Conservation (phyloP, 306 rosid species). For the Datisca glomerata region DNA sequence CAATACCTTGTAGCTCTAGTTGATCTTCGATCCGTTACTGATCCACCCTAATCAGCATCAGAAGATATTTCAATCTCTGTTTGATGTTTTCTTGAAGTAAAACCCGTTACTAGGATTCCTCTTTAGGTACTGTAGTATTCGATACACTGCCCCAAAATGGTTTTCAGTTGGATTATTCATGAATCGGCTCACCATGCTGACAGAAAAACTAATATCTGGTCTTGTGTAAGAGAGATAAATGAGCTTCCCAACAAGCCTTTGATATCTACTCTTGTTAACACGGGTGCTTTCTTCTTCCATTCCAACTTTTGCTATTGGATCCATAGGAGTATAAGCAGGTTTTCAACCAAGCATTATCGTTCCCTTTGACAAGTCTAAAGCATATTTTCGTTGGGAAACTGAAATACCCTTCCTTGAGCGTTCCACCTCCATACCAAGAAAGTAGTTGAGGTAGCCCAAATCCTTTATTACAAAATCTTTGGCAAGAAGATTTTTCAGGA, state of each 20-base stretch:
- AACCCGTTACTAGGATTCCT: not conserved
- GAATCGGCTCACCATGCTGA: not conserved
- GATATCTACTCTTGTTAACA: not conserved
- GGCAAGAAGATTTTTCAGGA: not conserved
- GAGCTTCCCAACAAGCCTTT: not conserved
- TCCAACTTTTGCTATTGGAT: not conserved
- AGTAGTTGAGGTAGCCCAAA: not conserved
- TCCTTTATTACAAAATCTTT: not conserved
- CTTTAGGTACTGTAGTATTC: not conserved
- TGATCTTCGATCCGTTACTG: not conserved
- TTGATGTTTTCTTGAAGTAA: not conserved
- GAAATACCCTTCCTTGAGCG: not conserved
- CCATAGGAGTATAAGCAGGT: not conserved
- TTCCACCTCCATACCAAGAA: not conserved
- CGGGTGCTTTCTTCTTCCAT: not conserved
- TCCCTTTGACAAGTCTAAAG: not conserved
- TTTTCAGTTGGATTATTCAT: not conserved
- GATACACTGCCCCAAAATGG: not conserved
- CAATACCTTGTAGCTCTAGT: not conserved
- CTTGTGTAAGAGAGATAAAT: not conserved
- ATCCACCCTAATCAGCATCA: not conserved
- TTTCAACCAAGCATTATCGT: not conserved
- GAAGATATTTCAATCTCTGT: not conserved
- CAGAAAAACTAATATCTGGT: not conserved
- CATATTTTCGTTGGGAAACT: not conserved